Conservation (phyloP, 192 early-diverging fungal genomes). For the Obelidium mucronatum region DNA sequence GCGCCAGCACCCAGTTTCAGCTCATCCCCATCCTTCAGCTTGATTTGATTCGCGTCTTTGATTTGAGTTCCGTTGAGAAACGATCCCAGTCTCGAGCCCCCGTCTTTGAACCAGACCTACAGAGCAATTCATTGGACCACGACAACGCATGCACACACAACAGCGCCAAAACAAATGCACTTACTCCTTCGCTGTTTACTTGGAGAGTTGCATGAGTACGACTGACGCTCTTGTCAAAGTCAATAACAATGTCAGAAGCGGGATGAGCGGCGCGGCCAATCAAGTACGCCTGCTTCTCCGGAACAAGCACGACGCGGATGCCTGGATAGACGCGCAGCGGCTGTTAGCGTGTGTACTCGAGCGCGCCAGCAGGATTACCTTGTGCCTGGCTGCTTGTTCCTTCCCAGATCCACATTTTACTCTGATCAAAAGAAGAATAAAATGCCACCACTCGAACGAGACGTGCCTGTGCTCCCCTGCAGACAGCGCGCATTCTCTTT, state of each 20-base stretch:
- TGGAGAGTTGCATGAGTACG: slow-evolving; percentile 12
- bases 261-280: slow-evolving; percentile 15
- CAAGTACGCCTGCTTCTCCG: neutral
- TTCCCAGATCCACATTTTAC: too few species aligned
- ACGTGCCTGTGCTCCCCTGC: slow-evolving; percentile 50
- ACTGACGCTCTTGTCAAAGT: slow-evolving; percentile 23
- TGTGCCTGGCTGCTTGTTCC: too few species aligned
- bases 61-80: slow-evolving; percentile 17
- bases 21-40: slow-evolving; percentile 8
- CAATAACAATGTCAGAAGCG: slow-evolving; percentile 8
- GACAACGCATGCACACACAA: neutral
- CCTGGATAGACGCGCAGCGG: too few species aligned
- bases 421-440: too few species aligned
- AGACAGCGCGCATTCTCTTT: slow-evolving; percentile 60
- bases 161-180: too few species aligned
- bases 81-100: slow-evolving; percentile 19
- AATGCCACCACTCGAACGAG: too few species aligned
- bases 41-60: neutral
- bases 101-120: neutral
- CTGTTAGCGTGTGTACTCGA: neutral
- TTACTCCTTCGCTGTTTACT: neutral
- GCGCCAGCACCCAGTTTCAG: slow-evolving; percentile 1
- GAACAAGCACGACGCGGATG: neutral
- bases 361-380: neutral
- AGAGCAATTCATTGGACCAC: neutral